Base-by-base conservation (phyloP, 192 early-diverging fungal species). In the Allomyces arbusculus region DNA sequence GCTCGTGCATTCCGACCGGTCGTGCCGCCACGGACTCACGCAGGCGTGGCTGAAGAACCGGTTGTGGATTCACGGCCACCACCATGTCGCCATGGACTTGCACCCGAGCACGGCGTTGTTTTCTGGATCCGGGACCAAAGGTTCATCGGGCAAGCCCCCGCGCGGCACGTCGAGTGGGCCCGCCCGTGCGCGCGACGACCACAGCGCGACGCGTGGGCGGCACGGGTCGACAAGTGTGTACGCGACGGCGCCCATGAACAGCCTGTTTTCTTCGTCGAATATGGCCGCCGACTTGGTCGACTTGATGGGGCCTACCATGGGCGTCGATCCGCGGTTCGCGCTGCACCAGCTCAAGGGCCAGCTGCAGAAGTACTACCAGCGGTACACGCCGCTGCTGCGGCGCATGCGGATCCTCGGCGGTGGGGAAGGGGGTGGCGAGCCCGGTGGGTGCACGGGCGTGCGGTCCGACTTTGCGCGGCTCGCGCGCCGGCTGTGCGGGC, bases 31-130 rank as follows among this genome's bases (percentile, higher is more conserved):
- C 3, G 96, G 96, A 19, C 80, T 81, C 24, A 96, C 96, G 14
- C 87, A 87, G 62, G 76, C 79, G 33, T 99, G 96, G 96, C 76
- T 99, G 23, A 92, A 91, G 77, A 88, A 83, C 65, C 80, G 94
- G 23, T 67, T 85, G 7, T 99, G 94, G 94, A 86, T 97, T 40
- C 92, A 97, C 69, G 90, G 90, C 0, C 94, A 99, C 74, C 95
- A 99, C 72, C 96, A 99, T 75, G 85, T 97, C 20, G 83, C 83
- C 64, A 91, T 91, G 89, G 20, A 58, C 16, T n/a, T 58, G 16
- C 33, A 40, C 33, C 33, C 33, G 33, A 40, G 33, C 33, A 40
- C 33, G 33, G 33, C 33, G 8, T 8, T 40, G 33, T 40, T 40
- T 40, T 40, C 33, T 8, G 33, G 33, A 8, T 40, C 33, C 4